Evolutionary conservation across 805 yeast species (phyloP).

Genomic region (Tetrapisispora phaffii): DNA sequence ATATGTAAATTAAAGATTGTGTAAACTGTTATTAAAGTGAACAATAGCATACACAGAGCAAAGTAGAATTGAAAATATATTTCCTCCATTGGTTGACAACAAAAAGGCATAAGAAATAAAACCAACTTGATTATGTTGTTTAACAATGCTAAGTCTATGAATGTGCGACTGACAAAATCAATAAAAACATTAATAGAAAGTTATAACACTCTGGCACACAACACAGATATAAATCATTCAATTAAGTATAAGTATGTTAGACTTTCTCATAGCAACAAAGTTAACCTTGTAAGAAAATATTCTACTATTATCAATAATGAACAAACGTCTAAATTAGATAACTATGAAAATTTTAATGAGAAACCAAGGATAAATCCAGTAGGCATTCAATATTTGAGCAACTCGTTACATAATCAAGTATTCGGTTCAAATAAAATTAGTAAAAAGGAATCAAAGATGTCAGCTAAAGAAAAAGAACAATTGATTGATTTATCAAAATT

Average conservation of each 20-base stretch:
- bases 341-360: conserved; percentile 18
- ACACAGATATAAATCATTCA: neutral
- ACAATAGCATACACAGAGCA: no score
- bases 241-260: no score
- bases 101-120: neutral
- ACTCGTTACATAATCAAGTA: conserved; percentile 46
- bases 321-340: neutral
- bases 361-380: conserved; percentile 58
- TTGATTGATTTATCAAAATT: conserved; percentile 46
- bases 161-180: conserved; percentile 1
- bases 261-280: neutral
- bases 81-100: no score
- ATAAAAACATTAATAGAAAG: neutral
- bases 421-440: conserved; percentile 32
- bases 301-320: neutral
- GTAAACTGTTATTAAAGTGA: no score
- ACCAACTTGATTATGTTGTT: neutral
- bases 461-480: conserved; percentile 20
- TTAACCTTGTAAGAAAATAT: neutral
- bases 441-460: conserved; percentile 17
- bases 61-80: no score
- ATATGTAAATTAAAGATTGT: no score
- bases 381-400: conserved; percentile 70
- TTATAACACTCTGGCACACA: neutral
- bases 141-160: neutral